Evolutionary conservation across 805 yeast species (phyloP), one percentile per base, ranked within the genome.

Genomic region (Barnettozyma wickerhamii): DNA sequence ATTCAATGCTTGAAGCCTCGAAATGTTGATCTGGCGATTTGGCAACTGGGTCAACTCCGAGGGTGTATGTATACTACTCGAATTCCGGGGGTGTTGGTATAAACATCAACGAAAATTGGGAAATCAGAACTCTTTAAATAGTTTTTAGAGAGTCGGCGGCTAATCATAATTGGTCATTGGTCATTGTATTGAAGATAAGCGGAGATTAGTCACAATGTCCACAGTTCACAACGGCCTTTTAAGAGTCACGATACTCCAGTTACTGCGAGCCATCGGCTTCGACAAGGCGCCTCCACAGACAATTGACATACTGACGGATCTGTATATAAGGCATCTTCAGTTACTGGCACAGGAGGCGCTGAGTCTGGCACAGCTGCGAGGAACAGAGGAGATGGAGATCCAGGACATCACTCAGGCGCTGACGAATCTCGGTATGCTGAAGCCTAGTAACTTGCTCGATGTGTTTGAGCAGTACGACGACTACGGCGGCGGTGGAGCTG

Each of bases 221-320:
- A 15, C 27, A 17, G 15, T 17, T 4, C 20, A 12, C 3, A 27
- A 36, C 13, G 19, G 40, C 7, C 19, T 41, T 5, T 28, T 41
- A 12, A 32, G 38, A 7, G 10, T 41, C 15, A 33, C 41, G 2
- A 19, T 41, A 5, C 40, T 41, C 4, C 26, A 82, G 62, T 65
- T 82, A 5, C 70, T 91, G 38, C 79, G 87, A 46, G 79, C 93
- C 0, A 75, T 80, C 23, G 99, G 99, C 0, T 87, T 89, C 53
- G 96, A 87, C 46, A 73, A 79, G 51, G 79, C 90, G 48, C 71
- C 79, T 38, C 85, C 91, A 7, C 68, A 77, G 7, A 75, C 84
- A 1, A 67, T 91, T 9, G 90, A 88, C 54, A 72, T 80, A 2
- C 50, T 89, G n/a, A 81, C 95, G 0, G 96, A 89, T 53, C 55